Conservation (phyloP, 345 rosid species). For the Eucalyptus erythrocorys region DNA sequence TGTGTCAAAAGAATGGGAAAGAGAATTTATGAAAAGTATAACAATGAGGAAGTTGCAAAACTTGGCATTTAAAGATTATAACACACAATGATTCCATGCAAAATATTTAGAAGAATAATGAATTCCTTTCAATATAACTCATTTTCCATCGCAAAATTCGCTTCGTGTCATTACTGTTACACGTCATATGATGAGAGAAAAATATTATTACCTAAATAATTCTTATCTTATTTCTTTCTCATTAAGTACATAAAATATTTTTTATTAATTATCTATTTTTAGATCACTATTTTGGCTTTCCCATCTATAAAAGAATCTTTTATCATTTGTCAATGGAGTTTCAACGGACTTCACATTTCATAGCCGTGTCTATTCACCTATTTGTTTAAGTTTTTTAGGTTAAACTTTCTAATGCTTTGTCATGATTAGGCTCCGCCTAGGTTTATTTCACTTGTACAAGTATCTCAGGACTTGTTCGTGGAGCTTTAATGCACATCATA, state of each 20-base stretch:
- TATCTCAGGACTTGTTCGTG: neutral
- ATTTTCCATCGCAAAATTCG: neutral
- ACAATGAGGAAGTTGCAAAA: neutral
- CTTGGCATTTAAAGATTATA: too few relatives aligned
- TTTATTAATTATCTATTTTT: too few relatives aligned
- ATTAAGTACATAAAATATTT: neutral
- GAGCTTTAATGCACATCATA: neutral
- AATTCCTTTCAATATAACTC: neutral
- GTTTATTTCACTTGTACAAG: neutral
- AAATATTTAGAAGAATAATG: neutral
- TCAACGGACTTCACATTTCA: too few relatives aligned
- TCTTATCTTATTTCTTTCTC: neutral
- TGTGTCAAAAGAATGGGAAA: neutral
- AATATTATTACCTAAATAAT: neutral
- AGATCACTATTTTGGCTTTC: neutral
- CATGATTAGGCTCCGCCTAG: neutral
- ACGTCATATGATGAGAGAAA: too few relatives aligned
- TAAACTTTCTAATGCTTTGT: neutral
- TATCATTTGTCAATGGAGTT: too few relatives aligned
- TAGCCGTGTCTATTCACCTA: neutral
- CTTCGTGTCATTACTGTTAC: neutral
- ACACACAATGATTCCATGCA: neutral
- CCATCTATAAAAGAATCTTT: neutral
- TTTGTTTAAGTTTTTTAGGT: too few relatives aligned
- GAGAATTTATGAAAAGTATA: neutral